Evolutionary conservation across 768 basidiomycete genomes (phyloP).

Genomic region (Mycena vitilis): DNA sequence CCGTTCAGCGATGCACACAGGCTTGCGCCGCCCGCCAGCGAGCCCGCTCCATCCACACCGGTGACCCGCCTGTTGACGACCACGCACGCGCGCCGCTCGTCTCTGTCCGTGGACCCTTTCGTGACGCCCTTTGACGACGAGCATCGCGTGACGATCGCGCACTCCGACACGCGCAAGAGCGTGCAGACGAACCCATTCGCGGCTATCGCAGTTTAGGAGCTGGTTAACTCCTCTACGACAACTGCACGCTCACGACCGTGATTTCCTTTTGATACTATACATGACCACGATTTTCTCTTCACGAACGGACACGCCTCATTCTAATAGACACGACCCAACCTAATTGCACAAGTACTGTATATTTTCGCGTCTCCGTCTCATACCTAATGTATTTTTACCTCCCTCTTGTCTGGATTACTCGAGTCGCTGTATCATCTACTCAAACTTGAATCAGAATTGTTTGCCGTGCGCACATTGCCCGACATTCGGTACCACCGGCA

Average conservation of each 20-base stretch:
- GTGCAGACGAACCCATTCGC: constrained; percentile 65
- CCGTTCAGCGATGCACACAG: constrained; percentile 37
- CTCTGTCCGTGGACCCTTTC: constrained; percentile 64
- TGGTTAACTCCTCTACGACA: not conserved
- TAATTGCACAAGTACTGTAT: constrained; percentile 32
- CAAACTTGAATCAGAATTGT: not conserved
- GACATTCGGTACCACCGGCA: no score
- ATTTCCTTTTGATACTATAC: constrained; percentile 3
- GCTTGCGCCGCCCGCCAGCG: constrained; percentile 36
- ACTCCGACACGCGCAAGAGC: constrained; percentile 55
- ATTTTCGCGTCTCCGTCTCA: constrained; percentile 21
- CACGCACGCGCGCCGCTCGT: constrained; percentile 55
- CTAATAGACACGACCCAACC: constrained; percentile 18
- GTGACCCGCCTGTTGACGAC: constrained; percentile 59
- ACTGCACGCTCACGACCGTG: constrained; percentile 9
- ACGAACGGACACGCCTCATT: constrained; percentile 27
- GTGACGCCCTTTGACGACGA: constrained; percentile 87
- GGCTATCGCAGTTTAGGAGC: constrained; percentile 39
- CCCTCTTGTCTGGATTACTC: constrained; percentile 34
- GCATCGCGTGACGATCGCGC: constrained; percentile 48
- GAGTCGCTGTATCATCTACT: constrained; percentile 30
- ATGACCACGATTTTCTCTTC: not conserved
- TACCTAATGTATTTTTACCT: constrained; percentile 30
- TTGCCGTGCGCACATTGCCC: no score
- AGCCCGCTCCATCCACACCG: constrained; percentile 45